These are phyloP conservation scores for Crithidia bombi DNA, from an alignment of 208 protist species.

Conservation along the genomic window DNA sequence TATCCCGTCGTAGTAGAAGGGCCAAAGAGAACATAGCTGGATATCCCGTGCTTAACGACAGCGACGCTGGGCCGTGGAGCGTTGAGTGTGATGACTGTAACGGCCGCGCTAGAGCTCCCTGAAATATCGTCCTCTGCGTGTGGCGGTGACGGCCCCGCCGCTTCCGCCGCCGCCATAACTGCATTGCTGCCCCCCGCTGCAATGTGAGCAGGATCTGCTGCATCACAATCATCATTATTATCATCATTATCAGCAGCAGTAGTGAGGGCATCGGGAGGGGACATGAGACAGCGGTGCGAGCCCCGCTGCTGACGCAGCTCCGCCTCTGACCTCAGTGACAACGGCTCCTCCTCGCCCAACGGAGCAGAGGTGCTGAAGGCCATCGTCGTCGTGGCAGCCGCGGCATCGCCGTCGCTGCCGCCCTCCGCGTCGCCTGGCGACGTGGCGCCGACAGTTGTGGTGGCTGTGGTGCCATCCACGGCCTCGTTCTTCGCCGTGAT, in stretches of 20 bases:
- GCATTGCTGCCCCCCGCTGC: too few species aligned
- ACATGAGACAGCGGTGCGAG: background rate
- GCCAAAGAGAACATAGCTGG: constrained; percentile 14
- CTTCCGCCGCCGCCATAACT: too few species aligned
- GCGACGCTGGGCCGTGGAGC: too few species aligned
- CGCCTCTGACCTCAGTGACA: background rate
- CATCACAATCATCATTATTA: too few species aligned
- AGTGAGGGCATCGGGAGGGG: background rate
- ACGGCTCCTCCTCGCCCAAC: background rate
- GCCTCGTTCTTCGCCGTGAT: background rate
- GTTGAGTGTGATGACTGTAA: constrained; percentile 1
- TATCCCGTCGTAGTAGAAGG: background rate
- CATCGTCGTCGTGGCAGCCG: background rate
- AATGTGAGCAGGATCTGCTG: too few species aligned
- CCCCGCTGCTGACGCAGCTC: background rate
- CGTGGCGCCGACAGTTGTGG: background rate
- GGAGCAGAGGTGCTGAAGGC: background rate
- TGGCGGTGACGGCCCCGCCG: background rate
- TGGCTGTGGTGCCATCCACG: background rate
- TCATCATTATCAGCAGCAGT: background rate
- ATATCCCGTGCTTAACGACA: background rate
- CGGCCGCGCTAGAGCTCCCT: background rate
- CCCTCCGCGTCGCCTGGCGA: background rate
- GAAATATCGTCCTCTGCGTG: background rate
- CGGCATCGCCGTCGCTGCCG: background rate